Evolutionary conservation across 164 flowering plant species (phyloP), one percentile per base, ranked within the genome.

Genomic region (Annona squamosa): DNA sequence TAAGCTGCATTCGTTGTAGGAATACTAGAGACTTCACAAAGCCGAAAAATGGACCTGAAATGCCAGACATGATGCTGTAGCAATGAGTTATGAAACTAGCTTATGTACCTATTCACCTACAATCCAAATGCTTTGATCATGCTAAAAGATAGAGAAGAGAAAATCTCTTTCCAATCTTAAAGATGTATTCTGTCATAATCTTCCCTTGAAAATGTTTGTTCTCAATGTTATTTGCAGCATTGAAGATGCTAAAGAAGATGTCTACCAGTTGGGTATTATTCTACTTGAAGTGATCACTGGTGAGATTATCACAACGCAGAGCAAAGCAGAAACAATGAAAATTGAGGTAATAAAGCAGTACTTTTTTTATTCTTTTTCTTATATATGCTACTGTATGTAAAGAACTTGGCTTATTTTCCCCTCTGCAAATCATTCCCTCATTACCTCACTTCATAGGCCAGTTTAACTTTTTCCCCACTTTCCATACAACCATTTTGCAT

Each of bases 261-360:
- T 94, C 26, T 87, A 86, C 77, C 87, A 86, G 67, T 76, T 94
- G 46, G 97, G 98, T 12, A 76, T 75, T 2, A 86, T 92, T 61
- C 78, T 94, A 42, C 76, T 90, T 13, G 85, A 92, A 76, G 71
- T 89, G 7, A 82, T 94, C 12, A 86, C 88, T 0, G 97, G 98
- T 4, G 85, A 76, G 74, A 80, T 56, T n/a, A 66, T 83, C 71
- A 71, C 71, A 65, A 83, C 89, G 3, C 72, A 78, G 26, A 77
- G 67, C 63, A 93, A 93, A 79, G 10, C 87, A 76, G 80, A 85
- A 3, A 87, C 69, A n/a, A 72, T 86, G 56, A 89, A 79, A 78
- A 65, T 46, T 70, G 82, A 86, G 91, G 98, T 93, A 82, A 16
- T 3, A 1, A 48, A 46, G 59, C 3, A 19, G 7, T 37, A 56